Base-by-base conservation (phyloP, 192 early-diverging fungal species). In the Coemansia sp. region DNA sequence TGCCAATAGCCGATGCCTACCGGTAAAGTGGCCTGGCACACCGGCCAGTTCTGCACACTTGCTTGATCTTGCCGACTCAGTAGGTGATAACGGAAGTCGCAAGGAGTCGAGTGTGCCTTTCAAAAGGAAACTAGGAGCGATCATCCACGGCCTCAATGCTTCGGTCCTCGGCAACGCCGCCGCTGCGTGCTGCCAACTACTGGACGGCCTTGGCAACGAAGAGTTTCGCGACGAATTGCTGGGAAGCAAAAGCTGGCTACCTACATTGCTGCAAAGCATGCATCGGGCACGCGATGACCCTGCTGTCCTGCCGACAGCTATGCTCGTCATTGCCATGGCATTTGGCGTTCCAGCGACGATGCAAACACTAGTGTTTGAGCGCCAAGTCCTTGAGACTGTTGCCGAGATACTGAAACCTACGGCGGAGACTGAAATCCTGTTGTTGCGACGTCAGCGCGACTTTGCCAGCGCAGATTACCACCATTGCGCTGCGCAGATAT, bases 351-450 rank as follows among this genome's bases (percentile, higher is more conserved):
- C 75, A 3, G 40, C 64, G 11, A 27, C 61, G 4, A 77, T 82
- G 80, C 80, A 82, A 55, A 52, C 59, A 49, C 65, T 77, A 11
- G 68, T 82, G 3, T 77, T 82, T 69, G 80, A 82, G 45, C 71
- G 72, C 9, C 80, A 82, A 53, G 47, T 70, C 1, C 66, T 82
- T 1, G 80, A 82, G 45, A 77, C 45, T 0, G 73, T 77, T 30
- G 80, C 80, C 1, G 80, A 71, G 44, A 61, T 77, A 11, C 69
- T 82, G 5, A 77, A 71, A 20, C 16, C 66, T 2, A 49, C 68
- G 0, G 15, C 43, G 4, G 59, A 45, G 9, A 16, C 58, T 13
- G 80, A 82, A 6, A 50, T 82, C 1, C 34, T 82, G 30, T 30
- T 59, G 9, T 56, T 77, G 18, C 68, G 80, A 7, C 59, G 37